phyloP scores from a whole-genome alignment of 805 yeast genomes.

The Wickerhamiella occidentalis region DNA sequence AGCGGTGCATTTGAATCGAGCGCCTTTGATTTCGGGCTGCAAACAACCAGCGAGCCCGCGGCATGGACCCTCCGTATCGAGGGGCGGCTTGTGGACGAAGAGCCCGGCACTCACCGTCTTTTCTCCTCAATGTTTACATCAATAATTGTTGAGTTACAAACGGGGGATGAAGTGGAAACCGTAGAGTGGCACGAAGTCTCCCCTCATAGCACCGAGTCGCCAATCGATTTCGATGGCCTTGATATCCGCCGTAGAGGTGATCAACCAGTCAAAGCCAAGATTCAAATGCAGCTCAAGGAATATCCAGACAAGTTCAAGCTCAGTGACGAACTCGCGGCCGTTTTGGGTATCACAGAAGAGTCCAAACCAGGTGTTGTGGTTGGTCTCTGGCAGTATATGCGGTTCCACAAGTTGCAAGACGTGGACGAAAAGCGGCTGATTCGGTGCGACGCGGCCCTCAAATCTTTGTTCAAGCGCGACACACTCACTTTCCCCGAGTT shows the following conservation, averaged over 20 bases:
- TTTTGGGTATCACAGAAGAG: constrained; percentile 65
- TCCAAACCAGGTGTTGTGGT: constrained; percentile 79
- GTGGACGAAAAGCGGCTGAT: constrained; percentile 44
- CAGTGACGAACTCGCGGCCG: constrained; percentile 50
- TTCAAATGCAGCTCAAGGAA: constrained; percentile 72
- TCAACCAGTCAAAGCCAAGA: constrained; percentile 49
- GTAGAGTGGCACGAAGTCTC: constrained; percentile 79
- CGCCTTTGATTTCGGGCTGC: constrained; percentile 12
- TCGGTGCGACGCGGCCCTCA: constrained; percentile 38
- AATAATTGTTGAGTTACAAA: constrained; percentile 62
- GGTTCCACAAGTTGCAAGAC: constrained; percentile 52
- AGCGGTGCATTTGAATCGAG: constrained; percentile 16
- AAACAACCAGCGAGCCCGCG: constrained; percentile 15
- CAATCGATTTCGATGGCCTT: constrained; percentile 69
- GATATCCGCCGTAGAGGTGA: constrained; percentile 75
- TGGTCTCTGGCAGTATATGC: constrained; percentile 63
- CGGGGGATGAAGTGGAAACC: constrained; percentile 26
- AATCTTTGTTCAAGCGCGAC: constrained; percentile 36
- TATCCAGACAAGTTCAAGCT: constrained; percentile 55
- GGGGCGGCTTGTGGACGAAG: constrained; percentile 56
- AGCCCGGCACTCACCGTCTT: constrained; percentile 41
- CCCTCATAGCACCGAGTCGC: constrained; percentile 21
- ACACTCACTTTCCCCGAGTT: constrained; percentile 57
- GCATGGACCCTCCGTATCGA: constrained; percentile 80
- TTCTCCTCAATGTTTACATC: constrained; percentile 75